Percentiles rank a stretch among this genome's conserved stretches.
Evolutionary conservation across 805 yeast species (phyloP).

Genomic region (Candida vartiovaarae): DNA sequence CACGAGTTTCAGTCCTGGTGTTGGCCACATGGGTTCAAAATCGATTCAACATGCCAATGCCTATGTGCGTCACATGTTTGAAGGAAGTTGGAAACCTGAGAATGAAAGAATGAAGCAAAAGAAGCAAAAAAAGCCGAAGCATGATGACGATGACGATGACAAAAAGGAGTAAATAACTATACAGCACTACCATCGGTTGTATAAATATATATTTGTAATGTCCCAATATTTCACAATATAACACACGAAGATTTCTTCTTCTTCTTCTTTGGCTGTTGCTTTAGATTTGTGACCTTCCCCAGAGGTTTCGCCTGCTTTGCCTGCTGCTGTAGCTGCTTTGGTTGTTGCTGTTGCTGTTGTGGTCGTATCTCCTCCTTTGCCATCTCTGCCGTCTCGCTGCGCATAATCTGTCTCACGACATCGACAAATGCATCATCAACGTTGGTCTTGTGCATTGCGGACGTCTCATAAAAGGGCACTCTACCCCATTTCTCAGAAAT

Average conservation of each 20-base stretch:
- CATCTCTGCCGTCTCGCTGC: conserved; percentile 43
- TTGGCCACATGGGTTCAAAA: conserved; percentile 61
- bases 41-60: conserved; percentile 38
- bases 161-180: no score
- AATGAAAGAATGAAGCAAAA: conserved; percentile 8
- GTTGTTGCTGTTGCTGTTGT: conserved; percentile 1
- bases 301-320: conserved; percentile 11
- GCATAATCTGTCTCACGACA: conserved; percentile 82
- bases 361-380: background rate
- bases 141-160: no score
- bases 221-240: conserved; percentile 8
- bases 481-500: conserved; percentile 80
- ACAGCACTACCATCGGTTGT: no score
- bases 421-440: conserved; percentile 89
- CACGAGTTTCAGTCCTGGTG: conserved; percentile 62
- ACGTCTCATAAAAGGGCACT: conserved; percentile 87
- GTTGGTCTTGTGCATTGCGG: conserved; percentile 85
- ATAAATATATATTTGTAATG: background rate
- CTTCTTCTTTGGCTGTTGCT: conserved; percentile 8
- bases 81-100: conserved; percentile 54
- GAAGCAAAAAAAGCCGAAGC: background rate
- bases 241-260: conserved; percentile 24
- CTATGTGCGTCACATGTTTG: conserved; percentile 55
- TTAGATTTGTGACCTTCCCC: conserved; percentile 8
- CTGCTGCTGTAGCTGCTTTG: background rate